Evolutionary conservation across 495 filamentous ascomycete genomes (phyloP), one percentile per base, ranked within the genome.

Genomic region (Cetradonia linearis): DNA sequence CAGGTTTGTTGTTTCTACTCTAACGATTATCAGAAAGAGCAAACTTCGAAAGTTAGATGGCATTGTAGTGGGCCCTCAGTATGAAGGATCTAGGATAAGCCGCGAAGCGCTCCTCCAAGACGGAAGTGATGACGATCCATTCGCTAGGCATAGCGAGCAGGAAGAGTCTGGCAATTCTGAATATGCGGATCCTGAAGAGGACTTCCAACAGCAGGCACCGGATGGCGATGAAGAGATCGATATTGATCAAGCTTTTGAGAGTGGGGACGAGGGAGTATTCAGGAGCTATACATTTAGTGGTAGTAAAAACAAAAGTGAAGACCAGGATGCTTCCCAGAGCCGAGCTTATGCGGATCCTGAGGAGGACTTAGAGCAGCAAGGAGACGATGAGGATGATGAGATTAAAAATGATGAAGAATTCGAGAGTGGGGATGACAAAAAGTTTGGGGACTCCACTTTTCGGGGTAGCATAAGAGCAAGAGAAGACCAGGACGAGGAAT

Each of bases 41-140:
- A 91, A 87, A 69, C 79, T 96, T 48, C 84, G 89, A 59, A 88
- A 91, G 69, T 78, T 79, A 58, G 83, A 89, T 14, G 75, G 74
- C 30, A 73, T 77, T 55, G 70, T 70, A 23, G 79, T 89, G 0
- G 93, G 92, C 8, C 86, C 89, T 40, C 82, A 89, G 68, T 98
- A 98, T 69, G 76, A 81, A 46, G 93, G 92, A 13, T 78, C 86
- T 5, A 80, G 79, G 52, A 80, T 98, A n/a, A 89, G 83, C 63
- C 79, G 94, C 55, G 78, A 86, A 30, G 83, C 79, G 0, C 76
- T 91, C 11, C 76, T 82, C 36, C 71, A 72, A 2, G 76, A 74
- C 1, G 69, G 63, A 23, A 67, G 61, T 18, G 77, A 82, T 27
- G 74, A 78, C 28, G 61, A 68, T 44, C 60, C 67, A 8, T 67